Base-by-base conservation (phyloP, 2,329 filamentous ascomycete genomes). In the Alternaria gaisen region DNA sequence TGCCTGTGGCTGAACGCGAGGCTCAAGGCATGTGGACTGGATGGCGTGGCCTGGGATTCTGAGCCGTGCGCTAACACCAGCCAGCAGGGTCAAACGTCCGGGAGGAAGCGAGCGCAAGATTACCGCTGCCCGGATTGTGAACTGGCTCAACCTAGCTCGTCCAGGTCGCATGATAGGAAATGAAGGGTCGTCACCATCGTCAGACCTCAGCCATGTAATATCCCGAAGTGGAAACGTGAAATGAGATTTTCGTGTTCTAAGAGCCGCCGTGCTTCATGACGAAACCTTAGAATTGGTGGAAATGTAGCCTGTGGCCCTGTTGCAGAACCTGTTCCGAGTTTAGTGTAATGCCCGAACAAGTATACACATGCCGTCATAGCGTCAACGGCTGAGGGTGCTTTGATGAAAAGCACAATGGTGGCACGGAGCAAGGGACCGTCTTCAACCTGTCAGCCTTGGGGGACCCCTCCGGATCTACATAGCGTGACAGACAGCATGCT, bases 41-140 rank as follows among this genome's bases (percentile, higher is more conserved):
- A 58, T 58, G 62, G 61, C 64, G 60, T 61, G 62, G 67, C 58
- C 68, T 72, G 62, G 66, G 70, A 61, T 56, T 58, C 55, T 60
- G 56, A 66, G 66, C 68, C 64, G 69, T 67, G 67, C 69, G 68
- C 72, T 71, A 67, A 66, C 68, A 56, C 70, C 71, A 73, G 65
- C 69, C 68, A 70, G 66, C 70, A 77, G 72, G 74, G 71, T 73
- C 73, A 75, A 53, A 77, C 73, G 74, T 75, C 70, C 76, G 76
- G 76, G 75, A 78, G 68, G 70, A 77, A 78, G 76, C 76, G 75
- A 77, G 72, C 58, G 69, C 65, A 69, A 77, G 73, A 76, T 75
- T 72, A 72, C 67, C 65, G 61, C 68, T 67, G 75, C 74, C 75
- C 72, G 61, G 72, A 73, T 69, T 59, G 68, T 52, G 55, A 53